Percentiles rank a stretch among this genome's conserved stretches.
phyloP scores from a whole-genome alignment of 2,329 filamentous ascomycete genomes.

The Pezicula radicicola region DNA sequence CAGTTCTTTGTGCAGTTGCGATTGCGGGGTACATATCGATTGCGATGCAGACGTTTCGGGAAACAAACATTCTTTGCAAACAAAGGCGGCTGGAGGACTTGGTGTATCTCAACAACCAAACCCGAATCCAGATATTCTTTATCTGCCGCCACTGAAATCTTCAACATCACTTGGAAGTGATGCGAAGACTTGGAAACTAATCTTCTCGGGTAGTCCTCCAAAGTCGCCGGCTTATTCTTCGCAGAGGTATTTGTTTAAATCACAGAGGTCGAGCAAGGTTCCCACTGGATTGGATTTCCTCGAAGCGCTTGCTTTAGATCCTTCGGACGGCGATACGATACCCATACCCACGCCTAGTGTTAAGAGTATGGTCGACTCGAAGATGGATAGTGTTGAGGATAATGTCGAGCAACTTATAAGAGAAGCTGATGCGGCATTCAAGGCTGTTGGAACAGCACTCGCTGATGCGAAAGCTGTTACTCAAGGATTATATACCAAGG shows the following conservation, averaged over 20 bases:
- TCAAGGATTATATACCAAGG: constrained; percentile 21
- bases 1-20: constrained; percentile 44
- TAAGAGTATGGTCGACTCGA: constrained; percentile 8
- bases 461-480: constrained; percentile 32
- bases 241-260: neutral
- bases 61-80: constrained; percentile 23
- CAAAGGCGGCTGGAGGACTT: constrained; percentile 3
- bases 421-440: constrained; percentile 49
- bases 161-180: constrained; percentile 12
- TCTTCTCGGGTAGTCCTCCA: constrained; percentile 14
- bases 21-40: constrained; percentile 18
- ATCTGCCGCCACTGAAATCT: constrained; percentile 19
- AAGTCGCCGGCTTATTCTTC: constrained; percentile 2
- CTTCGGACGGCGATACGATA: constrained; percentile 10
- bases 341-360: constrained; percentile 24
- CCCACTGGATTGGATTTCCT: constrained; percentile 19
- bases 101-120: no score
- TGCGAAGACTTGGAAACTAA: constrained; percentile 19
- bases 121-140: constrained; percentile 24
- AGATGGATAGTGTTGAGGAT: constrained; percentile 14
- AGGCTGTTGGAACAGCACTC: constrained; percentile 39
- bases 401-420: constrained; percentile 41
- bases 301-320: constrained; percentile 26
- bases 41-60: constrained; percentile 22
- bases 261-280: neutral